Evolutionary conservation across 73 alveolate species (phyloP), one percentile per base, ranked within the genome.

Genomic region (Paraurostyla sp.): DNA sequence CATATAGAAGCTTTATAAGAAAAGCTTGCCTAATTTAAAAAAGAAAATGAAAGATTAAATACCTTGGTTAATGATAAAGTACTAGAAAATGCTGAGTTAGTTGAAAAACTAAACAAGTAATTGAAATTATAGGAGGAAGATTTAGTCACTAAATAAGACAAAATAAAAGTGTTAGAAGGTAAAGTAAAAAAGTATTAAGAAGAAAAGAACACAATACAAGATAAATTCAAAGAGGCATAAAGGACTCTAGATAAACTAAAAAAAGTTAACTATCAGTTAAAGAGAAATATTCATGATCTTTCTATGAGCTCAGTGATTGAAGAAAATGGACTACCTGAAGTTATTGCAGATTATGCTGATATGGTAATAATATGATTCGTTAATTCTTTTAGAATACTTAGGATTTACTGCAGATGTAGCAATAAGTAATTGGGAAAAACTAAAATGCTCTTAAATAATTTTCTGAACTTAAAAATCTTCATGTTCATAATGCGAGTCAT

Each of bases 1-100:
- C 89, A 81, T 36, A 89, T 63, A 43, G 94, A 89, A 40, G 76
- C 83, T 33, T 25, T 89, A 6, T 56, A 89, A 38, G 62, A 89
- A 9, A 82, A 82, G 42, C 73, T 89, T 18, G 83, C 33, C 33
- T 63, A 80, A 6, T 33, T 69, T 20, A 91, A 80, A 56, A 68
- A 83, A 36, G 73, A 92, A 40, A 35, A 68, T 25, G 87, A 52
- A 4, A 25, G 76, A 58, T 32, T 68, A 13, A 81, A 81, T 40
- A 49, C 30, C 25, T n/a, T 30, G 36, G 58, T 68, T 38, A 16
- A 27, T 58, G 36, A 13, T 20, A 38, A 81, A 69, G 82, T 56
- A 2, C 33, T 58, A 59, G 65, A 69, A 45, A 49, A 42, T 40
- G 7, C 65, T 40, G 76, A 76, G 4, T 7, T 4, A 1, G 16